Conservation (phyloP, 2,329 filamentous ascomycete species). For the Aureobasidium mangrovei region DNA sequence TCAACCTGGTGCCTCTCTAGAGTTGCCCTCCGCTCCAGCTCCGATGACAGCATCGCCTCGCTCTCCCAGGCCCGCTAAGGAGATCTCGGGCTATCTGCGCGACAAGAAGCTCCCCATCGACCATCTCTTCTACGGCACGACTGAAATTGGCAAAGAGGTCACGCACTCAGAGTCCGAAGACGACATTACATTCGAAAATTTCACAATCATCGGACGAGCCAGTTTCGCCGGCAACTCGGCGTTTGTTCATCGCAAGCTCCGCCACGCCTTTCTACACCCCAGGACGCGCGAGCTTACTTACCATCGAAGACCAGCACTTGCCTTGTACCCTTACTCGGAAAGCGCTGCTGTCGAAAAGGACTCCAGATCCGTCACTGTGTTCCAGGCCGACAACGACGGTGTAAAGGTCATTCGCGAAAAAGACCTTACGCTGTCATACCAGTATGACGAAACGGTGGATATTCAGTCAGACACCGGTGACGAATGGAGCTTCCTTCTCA, state of each 20-base stretch:
- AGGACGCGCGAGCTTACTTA: neutral
- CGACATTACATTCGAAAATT: slow-evolving; percentile 15
- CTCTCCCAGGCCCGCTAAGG: neutral
- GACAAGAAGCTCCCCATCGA: slow-evolving; percentile 23
- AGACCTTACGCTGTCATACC: slow-evolving; percentile 13
- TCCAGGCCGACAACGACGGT: slow-evolving; percentile 18
- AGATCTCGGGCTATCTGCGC: slow-evolving; percentile 16
- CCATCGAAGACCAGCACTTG: slow-evolving; percentile 20
- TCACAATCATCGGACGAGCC: slow-evolving; percentile 18
- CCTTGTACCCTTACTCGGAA: slow-evolving; percentile 26
- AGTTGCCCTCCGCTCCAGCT: too few species aligned
- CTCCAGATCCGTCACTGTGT: slow-evolving; percentile 24
- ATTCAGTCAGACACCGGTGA: neutral
- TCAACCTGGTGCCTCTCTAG: neutral
- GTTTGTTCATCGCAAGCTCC: slow-evolving; percentile 24
- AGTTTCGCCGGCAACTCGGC: slow-evolving; percentile 18
- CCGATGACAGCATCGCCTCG: too few species aligned
- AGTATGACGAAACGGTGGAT: neutral
- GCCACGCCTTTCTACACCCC: slow-evolving; percentile 18
- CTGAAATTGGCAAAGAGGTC: slow-evolving; percentile 21
- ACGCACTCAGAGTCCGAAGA: slow-evolving; percentile 9
- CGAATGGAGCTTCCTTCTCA: slow-evolving; percentile 22
- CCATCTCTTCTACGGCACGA: slow-evolving; percentile 28
- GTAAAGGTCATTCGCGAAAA: slow-evolving; percentile 24
- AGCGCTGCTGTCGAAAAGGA: neutral